phyloP scores from a whole-genome alignment of 2,329 filamentous ascomycete genomes.

The Chaetomiaceae sp. region DNA sequence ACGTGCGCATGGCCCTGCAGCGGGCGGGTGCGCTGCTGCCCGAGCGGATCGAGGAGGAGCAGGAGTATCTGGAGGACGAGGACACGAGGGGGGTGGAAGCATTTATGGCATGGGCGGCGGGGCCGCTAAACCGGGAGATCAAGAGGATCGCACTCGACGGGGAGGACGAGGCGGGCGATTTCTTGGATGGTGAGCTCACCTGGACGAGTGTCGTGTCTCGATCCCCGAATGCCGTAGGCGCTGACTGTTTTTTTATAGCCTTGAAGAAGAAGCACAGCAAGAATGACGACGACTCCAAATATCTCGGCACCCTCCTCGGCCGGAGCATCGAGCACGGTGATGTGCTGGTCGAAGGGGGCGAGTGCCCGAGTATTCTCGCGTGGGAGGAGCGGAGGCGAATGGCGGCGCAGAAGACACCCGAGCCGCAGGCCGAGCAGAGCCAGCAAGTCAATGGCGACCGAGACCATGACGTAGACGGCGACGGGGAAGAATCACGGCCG shows the following conservation, averaged over 20 bases:
- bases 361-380: slow-evolving; percentile 60
- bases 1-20: slow-evolving; percentile 81
- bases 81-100: slow-evolving; percentile 73
- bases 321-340: slow-evolving; percentile 65
- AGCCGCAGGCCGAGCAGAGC: slow-evolving; percentile 21
- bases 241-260: slow-evolving; percentile 39
- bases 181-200: slow-evolving; percentile 54
- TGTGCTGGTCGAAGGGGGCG: slow-evolving; percentile 74
- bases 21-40: slow-evolving; percentile 73
- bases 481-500: slow-evolving; percentile 38
- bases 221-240: neutral
- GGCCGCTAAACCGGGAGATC: slow-evolving; percentile 73
- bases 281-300: slow-evolving; percentile 79
- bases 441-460: slow-evolving; percentile 1
- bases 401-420: slow-evolving; percentile 29
- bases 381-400: slow-evolving; percentile 51
- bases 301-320: slow-evolving; percentile 78
- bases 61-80: slow-evolving; percentile 66
- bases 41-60: slow-evolving; percentile 61
- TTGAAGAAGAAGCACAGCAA: slow-evolving; percentile 93
- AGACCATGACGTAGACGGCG: slow-evolving; percentile 1
- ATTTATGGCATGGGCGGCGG: slow-evolving; percentile 75
- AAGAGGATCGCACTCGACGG: slow-evolving; percentile 72
- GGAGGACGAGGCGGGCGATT: slow-evolving; percentile 62
- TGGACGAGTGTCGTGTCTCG: no score